Base-by-base conservation (phyloP, 768 basidiomycete genomes). In the Auricularia heimuer region DNA sequence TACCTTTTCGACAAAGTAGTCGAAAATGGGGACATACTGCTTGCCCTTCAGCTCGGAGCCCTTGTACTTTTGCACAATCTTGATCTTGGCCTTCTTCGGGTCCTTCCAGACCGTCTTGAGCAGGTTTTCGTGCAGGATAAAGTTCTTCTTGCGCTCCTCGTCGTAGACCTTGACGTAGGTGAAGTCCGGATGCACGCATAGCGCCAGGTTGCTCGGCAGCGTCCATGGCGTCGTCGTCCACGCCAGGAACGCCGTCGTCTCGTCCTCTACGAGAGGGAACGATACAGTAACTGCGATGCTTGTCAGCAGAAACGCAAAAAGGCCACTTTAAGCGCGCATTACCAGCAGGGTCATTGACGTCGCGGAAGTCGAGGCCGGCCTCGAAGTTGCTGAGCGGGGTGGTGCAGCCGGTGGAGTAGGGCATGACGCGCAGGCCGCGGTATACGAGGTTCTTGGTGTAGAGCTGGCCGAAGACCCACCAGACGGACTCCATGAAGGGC, bases 151-250 rank as follows among this genome's bases (percentile, higher is more conserved):
- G 62, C 84, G 85, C 66, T 92, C 89, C 67, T 88, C 81, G 72
- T 99, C 97, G 76, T 93, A 87, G 69, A 99, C 95, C 76, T 98
- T 98, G 83, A 98, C 80, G 75, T 99, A 99, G 36, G 85, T 93
- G 73, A 88, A 94, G 68, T 95, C 92, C 21, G 97, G 97, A 76
- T 99, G 92, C 6, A 98, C 96, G 70, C 97, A 98, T 62, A 99
- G 83, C 0, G 84, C 93, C 36, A 99, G 81, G 76, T 99, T 99
- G 56, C 94, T 94, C 1, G 96, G 97, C 3, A 98, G 80, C 0
- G 97, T 98, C 94, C 95, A 99, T 0, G 97, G 97, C 0, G 97
- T 99, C 18, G 97, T 99, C 18, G 97, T 99, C 97, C 97, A 99
- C 3, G 96, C 96, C 35, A 99, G 78, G 21, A 99, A 78, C 1